Evolutionary conservation across 2,329 filamentous ascomycete species (phyloP), one percentile per base, ranked within the genome.

Genomic region (Diaporthe helianthi): DNA sequence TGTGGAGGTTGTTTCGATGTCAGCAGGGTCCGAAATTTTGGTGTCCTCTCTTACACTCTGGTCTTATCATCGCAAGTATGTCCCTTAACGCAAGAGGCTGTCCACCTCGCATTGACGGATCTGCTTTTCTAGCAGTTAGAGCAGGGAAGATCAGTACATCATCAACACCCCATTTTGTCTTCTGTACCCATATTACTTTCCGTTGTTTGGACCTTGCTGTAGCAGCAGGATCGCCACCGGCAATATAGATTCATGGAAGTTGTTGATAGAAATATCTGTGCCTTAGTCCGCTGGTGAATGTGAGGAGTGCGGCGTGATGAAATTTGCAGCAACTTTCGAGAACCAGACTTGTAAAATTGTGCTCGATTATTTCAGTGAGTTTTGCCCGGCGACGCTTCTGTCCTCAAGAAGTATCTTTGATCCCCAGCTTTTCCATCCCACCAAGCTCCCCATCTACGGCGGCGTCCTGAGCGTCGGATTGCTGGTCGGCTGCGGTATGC

Each of bases 401-500:
- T 8, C 31, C n/a, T 71, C 31, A 71, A 41, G 66, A 65, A 49
- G 67, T 33, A 69, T 65, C 52, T 47, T 65, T 69, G 31, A 69
- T 66, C 15, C 47, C 54, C 51, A 64, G 47, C 22, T 47, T 72
- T 72, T 5, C 73, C 73, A 46, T 74, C 71, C 46, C 77, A 67
- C 51, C 68, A 63, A 41, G 53, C 65, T 13, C 71, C 49, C 66
- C 36, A 26, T 24, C 73, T 54, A 15, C 17, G 12, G 47, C 36
- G 53, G 36, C 66, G 17, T 29, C 49, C n/a, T 55, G 26, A n/a
- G 22, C 10, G 17, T 52, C 53, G 26, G 47, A 31, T 8, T n/a
- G 46, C n/a, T 36, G 41, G 36, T n/a, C 26, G 13, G 24, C 26
- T 10, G 75, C 74, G 15, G 73, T 71, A 4, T 77, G 76, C 3